Conservation (phyloP, 306 rosid genomes). For the Urtica urens region DNA sequence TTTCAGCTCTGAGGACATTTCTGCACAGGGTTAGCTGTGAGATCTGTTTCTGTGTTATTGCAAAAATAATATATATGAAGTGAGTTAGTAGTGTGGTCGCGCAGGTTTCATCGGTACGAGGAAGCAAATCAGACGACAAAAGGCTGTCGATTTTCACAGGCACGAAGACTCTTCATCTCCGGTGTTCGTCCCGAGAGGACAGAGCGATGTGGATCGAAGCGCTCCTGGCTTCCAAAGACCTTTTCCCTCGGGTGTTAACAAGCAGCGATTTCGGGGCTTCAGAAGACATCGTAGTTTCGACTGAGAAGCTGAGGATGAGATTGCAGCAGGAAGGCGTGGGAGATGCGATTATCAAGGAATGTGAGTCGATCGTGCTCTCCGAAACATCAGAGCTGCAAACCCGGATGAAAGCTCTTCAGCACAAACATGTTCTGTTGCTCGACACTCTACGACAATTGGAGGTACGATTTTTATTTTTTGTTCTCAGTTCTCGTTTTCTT, state of each 20-base stretch:
- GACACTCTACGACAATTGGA: slow-evolving; percentile 79
- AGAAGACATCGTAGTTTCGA: slow-evolving; percentile 76
- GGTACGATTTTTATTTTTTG: slow-evolving; percentile 33
- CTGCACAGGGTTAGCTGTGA: too few species aligned
- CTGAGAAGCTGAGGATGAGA: slow-evolving; percentile 74
- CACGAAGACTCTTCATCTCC: slow-evolving; percentile 86
- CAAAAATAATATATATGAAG: too few species aligned
- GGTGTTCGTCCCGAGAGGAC: slow-evolving; percentile 69
- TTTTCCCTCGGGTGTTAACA: slow-evolving; percentile 64
- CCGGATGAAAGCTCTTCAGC: slow-evolving; percentile 65
- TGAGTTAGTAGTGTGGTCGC: slow-evolving; percentile 24
- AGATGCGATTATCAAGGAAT: slow-evolving; percentile 60
- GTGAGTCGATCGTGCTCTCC: slow-evolving; percentile 78
- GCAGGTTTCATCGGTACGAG: slow-evolving; percentile 93
- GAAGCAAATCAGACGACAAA: slow-evolving; percentile 94
- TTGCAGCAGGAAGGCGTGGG: slow-evolving; percentile 68
- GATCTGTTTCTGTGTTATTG: too few species aligned
- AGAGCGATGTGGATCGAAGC: slow-evolving; percentile 89
- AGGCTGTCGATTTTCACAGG: slow-evolving; percentile 93
- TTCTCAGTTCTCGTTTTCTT: neutral
- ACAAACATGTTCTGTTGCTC: slow-evolving; percentile 64
- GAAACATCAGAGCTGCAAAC: slow-evolving; percentile 79
- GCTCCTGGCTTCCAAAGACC: slow-evolving; percentile 77
- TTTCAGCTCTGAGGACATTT: too few species aligned
- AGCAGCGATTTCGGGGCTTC: slow-evolving; percentile 64